A percentile compares a stretch with the other conserved stretches of the same genome.
phyloP scores from a whole-genome alignment of 768 basidiomycete species.

The Leccinum broughii region DNA sequence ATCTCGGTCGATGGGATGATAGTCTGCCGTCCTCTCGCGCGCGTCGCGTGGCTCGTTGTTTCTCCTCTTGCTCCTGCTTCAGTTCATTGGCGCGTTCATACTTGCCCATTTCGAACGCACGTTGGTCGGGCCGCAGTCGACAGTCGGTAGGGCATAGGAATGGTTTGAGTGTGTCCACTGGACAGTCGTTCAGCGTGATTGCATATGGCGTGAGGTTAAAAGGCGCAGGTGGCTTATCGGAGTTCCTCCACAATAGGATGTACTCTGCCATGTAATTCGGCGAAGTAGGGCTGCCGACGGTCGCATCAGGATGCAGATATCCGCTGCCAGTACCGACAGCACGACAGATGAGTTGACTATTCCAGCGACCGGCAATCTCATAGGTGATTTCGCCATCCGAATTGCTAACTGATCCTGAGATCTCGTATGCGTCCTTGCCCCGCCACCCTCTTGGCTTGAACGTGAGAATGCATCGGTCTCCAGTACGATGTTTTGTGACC shows the following conservation, averaged over 20 bases:
- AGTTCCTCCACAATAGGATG: constrained; percentile 91
- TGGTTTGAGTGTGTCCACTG: constrained; percentile 61
- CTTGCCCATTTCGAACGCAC: constrained; percentile 88
- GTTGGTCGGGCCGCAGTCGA: constrained; percentile 87
- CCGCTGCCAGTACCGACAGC: constrained; percentile 60
- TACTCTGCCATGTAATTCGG: constrained; percentile 61
- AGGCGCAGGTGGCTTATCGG: constrained; percentile 76
- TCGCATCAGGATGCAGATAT: constrained; percentile 70
- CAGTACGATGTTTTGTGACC: constrained; percentile 89
- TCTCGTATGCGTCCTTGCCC: constrained; percentile 89
- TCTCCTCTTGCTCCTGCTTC: constrained; percentile 82
- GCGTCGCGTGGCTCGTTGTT: constrained; percentile 67
- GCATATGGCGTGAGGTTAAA: constrained; percentile 97
- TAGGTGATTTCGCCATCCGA: constrained; percentile 63
- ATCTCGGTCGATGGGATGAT: constrained; percentile 76
- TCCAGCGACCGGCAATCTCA: constrained; percentile 95
- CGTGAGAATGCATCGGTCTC: constrained; percentile 82
- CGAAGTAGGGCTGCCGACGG: constrained; percentile 47
- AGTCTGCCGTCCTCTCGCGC: constrained; percentile 73
- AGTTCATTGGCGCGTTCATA: constrained; percentile 82
- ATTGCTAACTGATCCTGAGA: constrained; percentile 81
- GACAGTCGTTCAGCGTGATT: constrained; percentile 88
- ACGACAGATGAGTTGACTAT: constrained; percentile 88
- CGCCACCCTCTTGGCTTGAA: constrained; percentile 98
- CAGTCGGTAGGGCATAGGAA: constrained; percentile 91